These are phyloP conservation scores for Dioscorea dumetorum DNA, from an alignment of 106 monocot genomes.

Conservation along the genomic window DNA sequence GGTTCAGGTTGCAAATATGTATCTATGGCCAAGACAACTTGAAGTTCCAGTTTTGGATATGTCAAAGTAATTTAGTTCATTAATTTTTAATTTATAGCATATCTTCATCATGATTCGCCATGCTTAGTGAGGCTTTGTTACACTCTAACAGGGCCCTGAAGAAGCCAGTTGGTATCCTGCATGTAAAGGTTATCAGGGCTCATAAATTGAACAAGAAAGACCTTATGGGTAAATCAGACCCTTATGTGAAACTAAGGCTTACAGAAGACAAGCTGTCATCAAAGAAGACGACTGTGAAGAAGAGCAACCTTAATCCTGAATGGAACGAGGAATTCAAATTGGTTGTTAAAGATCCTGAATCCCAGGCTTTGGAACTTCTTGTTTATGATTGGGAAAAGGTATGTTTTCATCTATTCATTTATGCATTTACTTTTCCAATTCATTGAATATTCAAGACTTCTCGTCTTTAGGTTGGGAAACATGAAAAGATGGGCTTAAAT, in stretches of 20 bases:
- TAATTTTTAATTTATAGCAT: not conserved
- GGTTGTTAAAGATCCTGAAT: conserved; percentile 68
- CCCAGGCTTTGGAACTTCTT: conserved; percentile 59
- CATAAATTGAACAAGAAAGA: conserved; percentile 74
- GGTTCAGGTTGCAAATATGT: conserved; percentile 76
- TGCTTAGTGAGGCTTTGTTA: not conserved
- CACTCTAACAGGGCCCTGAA: conserved; percentile 41
- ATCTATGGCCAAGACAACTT: conserved; percentile 75
- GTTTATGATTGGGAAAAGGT: conserved; percentile 89
- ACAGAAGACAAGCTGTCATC: conserved; percentile 62
- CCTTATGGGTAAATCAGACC: conserved; percentile 80
- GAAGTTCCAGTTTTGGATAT: conserved; percentile 74
- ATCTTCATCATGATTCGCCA: not conserved
- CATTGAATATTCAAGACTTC: not conserved
- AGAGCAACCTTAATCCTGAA: conserved; percentile 81
- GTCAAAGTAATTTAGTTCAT: conserved; percentile 31
- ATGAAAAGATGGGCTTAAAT: conserved; percentile 81
- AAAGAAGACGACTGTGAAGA: conserved; percentile 78
- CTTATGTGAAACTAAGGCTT: conserved; percentile 71
- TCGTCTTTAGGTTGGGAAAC: conserved; percentile 60
- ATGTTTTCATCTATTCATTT: conserved; percentile 6
- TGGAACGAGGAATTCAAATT: conserved; percentile 91
- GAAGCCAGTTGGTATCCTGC: conserved; percentile 73
- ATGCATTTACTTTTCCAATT: not conserved
- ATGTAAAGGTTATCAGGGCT: conserved; percentile 62